Evolutionary conservation across 192 early-diverging fungal genomes (phyloP), one percentile per base, ranked within the genome.

Genomic region (Oehlia diaphana): DNA sequence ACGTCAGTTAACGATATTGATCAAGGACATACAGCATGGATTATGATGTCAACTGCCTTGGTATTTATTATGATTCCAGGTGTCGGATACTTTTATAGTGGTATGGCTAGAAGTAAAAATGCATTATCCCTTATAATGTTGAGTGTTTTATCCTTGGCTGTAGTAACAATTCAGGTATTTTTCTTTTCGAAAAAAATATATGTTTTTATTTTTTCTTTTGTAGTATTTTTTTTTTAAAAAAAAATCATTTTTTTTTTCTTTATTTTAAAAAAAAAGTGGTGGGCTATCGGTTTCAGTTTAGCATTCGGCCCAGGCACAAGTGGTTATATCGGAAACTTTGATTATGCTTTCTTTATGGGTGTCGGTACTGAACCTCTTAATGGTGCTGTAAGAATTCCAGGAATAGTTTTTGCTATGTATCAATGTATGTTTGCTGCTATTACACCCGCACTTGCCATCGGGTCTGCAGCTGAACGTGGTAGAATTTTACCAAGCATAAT

Each of bases 41-140:
- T 94, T 35, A 81, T 95, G 28, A 76, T 90, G 35, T 88, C 89
- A 13, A 87, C 95, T 6, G 93, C 93, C 2, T 84, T 98, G 58
- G 96, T 99, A 67, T 96, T 96, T 84, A 87, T 99, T 79, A 99
- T 99, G 97, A 91, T 92, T 37, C 97, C 97, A 1, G 97, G 95
- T 62, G 91, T 99, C 42, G 96, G 96, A 7, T 92, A 97, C 84
- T 96, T 98, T 75, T 99, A 99, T 88, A 94, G 94, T 73, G 98
- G 98, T 42, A 92, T 98, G 92, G 91, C 94, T 9, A 88, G 96
- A 28, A 89, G 90, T 80, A 99, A 99, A 87, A 97, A 97, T 87
- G 93, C 96, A 2, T 89, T 99, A 26, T 94, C 94, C 12, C 81
- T 99, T 77, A 92, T 99, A 37, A 93, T 97, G 89, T 86, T 95